These are phyloP conservation scores for Globisporangium paddicum DNA, from an alignment of 352 stramenopile genomes.

Conservation along the genomic window DNA sequence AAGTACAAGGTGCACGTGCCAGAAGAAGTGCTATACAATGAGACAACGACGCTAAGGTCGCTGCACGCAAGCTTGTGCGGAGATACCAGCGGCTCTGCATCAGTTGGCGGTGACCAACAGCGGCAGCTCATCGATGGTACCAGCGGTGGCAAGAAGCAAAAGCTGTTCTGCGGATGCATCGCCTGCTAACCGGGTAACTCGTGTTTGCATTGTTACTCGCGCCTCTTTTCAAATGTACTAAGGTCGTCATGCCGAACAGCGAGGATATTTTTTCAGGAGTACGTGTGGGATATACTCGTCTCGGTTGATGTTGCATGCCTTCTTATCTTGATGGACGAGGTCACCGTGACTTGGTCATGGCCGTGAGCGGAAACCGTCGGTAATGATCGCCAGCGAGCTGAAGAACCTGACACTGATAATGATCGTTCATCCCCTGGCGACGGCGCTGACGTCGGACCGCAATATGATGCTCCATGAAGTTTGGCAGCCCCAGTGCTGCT, in stretches of 20 bases:
- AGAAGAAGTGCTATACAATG: slow-evolving; percentile 92
- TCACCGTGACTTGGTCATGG: no score
- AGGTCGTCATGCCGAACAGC: neutral
- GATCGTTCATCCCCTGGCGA: slow-evolving; percentile 90
- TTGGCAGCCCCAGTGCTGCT: slow-evolving; percentile 63
- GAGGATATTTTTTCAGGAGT: neutral
- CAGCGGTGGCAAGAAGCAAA: slow-evolving; percentile 29
- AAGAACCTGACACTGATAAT: slow-evolving; percentile 81
- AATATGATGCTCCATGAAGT: slow-evolving; percentile 84
- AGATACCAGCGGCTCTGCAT: slow-evolving; percentile 18
- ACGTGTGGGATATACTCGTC: neutral
- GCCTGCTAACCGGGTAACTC: slow-evolving; percentile 33
- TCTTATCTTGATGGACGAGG: slow-evolving; percentile 73
- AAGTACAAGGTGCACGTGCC: slow-evolving; percentile 89
- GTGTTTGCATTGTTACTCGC: neutral
- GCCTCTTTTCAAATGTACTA: neutral
- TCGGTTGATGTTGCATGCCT: neutral
- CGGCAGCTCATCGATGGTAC: slow-evolving; percentile 18
- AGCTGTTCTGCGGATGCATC: slow-evolving; percentile 72
- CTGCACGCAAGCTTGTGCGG: slow-evolving; percentile 71
- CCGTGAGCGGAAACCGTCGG: slow-evolving; percentile 49
- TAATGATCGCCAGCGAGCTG: slow-evolving; percentile 84
- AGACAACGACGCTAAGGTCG: slow-evolving; percentile 80
- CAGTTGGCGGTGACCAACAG: slow-evolving; percentile 15
- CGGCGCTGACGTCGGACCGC: slow-evolving; percentile 86